Conservation (phyloP, 306 rosid species). For the Urtica urens region DNA sequence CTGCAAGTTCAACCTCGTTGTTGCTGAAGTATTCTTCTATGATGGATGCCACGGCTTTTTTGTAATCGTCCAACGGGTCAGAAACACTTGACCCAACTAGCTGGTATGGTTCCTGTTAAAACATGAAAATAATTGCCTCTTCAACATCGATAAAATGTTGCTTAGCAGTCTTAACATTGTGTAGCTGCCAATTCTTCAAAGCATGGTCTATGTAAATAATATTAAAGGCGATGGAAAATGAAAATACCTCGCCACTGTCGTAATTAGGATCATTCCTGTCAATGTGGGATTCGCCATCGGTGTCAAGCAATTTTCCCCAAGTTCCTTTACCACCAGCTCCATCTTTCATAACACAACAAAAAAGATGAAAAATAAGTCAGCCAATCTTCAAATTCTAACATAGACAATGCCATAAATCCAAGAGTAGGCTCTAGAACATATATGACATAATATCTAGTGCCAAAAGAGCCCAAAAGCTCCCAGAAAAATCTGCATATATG, state of each 20-base stretch:
- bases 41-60: conserved; percentile 70
- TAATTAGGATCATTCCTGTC: conserved; percentile 58
- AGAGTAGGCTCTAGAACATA: no score
- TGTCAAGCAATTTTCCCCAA: conserved; percentile 52
- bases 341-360: conserved; percentile 25
- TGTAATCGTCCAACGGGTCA: conserved; percentile 86
- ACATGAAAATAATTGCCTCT: neutral
- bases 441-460: no score
- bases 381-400: neutral
- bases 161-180: no score
- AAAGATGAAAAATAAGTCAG: neutral
- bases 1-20: conserved; percentile 70
- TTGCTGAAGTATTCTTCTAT: conserved; percentile 89
- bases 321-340: conserved; percentile 66
- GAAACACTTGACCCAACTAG: conserved; percentile 71
- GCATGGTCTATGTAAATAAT: no score
- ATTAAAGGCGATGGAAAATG: neutral
- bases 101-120: conserved; percentile 81
- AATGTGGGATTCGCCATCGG: conserved; percentile 35
- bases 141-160: no score
- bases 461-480: no score
- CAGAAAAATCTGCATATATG: no score
- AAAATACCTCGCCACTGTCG: conserved; percentile 53
- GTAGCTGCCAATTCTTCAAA: no score
- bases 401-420: no score